phyloP scores from a whole-genome alignment of 495 filamentous ascomycete species.

The Alectoria sarmentosa region DNA sequence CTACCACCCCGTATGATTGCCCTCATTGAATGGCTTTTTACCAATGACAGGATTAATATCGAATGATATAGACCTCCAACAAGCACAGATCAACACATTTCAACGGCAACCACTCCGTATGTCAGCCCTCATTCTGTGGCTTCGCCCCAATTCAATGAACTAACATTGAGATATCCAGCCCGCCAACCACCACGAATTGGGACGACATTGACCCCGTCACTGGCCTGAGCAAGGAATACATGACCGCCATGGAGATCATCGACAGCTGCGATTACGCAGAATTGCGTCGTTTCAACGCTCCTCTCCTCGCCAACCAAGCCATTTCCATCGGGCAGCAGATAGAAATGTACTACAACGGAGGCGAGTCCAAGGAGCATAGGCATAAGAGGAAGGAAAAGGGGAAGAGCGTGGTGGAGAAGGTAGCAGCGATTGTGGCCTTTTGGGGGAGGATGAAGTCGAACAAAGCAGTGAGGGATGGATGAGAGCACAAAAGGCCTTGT shows the following conservation, averaged over 20 bases:
- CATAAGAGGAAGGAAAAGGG: neutral
- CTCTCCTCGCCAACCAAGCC: neutral
- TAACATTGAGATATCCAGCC: neutral
- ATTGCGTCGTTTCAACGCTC: constrained; percentile 1
- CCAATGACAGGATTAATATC: neutral
- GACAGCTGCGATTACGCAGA: constrained; percentile 10
- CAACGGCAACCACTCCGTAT: neutral
- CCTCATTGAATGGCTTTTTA: neutral
- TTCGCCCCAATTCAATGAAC: neutral
- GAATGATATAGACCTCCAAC: neutral
- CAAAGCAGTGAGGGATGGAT: neutral
- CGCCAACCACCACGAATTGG: neutral
- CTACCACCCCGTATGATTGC: neutral
- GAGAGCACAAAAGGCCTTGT: neutral
- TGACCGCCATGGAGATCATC: constrained; percentile 10
- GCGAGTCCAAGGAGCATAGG: neutral
- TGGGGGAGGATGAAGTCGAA: neutral
- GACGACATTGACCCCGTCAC: constrained; percentile 4
- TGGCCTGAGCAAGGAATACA: neutral
- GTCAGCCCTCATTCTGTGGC: neutral
- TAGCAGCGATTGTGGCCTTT: neutral
- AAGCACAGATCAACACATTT: neutral
- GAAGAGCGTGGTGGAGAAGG: neutral
- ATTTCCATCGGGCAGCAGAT: constrained; percentile 1
- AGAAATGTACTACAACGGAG: neutral